Percentiles rank a stretch among this genome's conserved stretches.
Conservation (phyloP, 2,329 filamentous ascomycete species). For the Chaetothyriales sp. region DNA sequence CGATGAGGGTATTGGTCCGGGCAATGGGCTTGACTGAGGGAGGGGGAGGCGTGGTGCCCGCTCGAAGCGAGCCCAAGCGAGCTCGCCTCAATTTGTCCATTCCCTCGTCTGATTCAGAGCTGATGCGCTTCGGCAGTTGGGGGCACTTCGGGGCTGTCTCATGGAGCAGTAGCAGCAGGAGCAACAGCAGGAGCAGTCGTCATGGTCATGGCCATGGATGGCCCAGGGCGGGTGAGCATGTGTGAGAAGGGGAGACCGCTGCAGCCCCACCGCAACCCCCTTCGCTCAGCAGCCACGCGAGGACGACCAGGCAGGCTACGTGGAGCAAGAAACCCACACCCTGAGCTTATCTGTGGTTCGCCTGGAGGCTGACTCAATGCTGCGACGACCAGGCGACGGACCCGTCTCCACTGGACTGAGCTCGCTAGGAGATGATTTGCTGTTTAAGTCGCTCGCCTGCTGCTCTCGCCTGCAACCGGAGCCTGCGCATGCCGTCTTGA, state of each 20-base stretch:
- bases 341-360: not conserved
- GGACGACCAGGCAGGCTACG: not conserved
- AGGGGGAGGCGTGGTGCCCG: not conserved
- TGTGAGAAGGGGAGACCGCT: not conserved
- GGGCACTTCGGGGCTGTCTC: not conserved
- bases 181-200: no score
- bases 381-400: not conserved
- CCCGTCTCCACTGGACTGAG: not conserved
- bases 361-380: not conserved
- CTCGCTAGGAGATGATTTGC: not conserved
- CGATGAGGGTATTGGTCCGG: not conserved
- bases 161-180: no score
- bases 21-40: not conserved
- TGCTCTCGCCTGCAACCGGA: not conserved
- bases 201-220: not conserved
- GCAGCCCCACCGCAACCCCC: not conserved
- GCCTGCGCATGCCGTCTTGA: not conserved
- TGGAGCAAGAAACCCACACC: not conserved
- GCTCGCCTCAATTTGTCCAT: constrained; percentile 17
- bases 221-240: not conserved
- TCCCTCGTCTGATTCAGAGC: constrained; percentile 8
- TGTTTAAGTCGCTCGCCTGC: not conserved
- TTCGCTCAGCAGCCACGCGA: not conserved
- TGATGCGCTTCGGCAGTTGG: constrained; percentile 15
- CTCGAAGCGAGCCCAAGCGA: constrained; percentile 15